A percentile compares a stretch with the other conserved stretches of the same genome.
These are phyloP conservation scores for Astrocystis sublimbata DNA, from an alignment of 495 filamentous ascomycete genomes.

Conservation along the genomic window DNA sequence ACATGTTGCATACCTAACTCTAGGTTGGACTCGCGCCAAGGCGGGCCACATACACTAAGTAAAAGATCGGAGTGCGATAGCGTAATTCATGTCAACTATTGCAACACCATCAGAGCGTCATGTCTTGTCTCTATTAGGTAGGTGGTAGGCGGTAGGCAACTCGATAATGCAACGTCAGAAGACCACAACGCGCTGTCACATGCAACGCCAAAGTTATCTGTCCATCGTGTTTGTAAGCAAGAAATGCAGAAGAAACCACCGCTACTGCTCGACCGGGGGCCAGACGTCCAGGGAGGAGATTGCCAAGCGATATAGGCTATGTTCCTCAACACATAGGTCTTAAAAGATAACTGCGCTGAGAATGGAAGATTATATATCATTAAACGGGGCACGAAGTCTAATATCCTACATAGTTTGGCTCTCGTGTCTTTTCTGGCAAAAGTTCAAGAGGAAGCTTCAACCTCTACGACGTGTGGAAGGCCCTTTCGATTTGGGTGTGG, in stretches of 20 bases:
- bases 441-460: slow-evolving; percentile 24
- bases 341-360: neutral
- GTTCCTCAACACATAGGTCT: too few species aligned
- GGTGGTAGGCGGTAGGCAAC: too few species aligned
- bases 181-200: neutral
- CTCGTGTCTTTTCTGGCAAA: neutral
- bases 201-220: neutral
- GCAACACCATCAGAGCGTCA: neutral
- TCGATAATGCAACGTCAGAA: neutral
- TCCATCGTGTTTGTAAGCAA: neutral
- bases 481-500: slow-evolving; percentile 48
- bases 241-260: too few species aligned
- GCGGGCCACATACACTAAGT: neutral
- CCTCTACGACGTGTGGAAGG: slow-evolving; percentile 57
- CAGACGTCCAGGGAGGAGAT: too few species aligned
- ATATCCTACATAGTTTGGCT: neutral
- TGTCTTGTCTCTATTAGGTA: slow-evolving; percentile 16
- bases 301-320: too few species aligned
- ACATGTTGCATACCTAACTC: too few species aligned
- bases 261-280: too few species aligned
- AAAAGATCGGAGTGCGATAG: neutral
- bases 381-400: neutral
- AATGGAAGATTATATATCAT: slow-evolving; percentile 7
- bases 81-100: slow-evolving; percentile 7
- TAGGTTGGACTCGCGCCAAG: neutral